Conservation (phyloP, 179 eudicot species). For the Silene coronaria region DNA sequence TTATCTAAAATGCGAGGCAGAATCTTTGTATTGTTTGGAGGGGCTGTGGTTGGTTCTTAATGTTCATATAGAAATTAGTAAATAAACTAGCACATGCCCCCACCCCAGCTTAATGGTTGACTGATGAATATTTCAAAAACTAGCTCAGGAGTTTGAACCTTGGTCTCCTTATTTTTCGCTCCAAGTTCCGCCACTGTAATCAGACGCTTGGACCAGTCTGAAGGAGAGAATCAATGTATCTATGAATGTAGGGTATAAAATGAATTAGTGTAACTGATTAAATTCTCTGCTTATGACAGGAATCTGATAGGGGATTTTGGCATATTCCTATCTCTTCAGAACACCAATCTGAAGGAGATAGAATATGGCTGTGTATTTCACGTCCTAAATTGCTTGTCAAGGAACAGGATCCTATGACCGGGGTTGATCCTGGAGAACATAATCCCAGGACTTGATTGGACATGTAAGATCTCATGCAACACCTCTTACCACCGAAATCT, state of each 20-base stretch:
- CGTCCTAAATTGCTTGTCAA: conserved; percentile 39
- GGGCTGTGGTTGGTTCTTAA: too few relatives aligned
- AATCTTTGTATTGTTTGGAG: too few relatives aligned
- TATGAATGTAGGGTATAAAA: background rate
- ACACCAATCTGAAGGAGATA: conserved; percentile 54
- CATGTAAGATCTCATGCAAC: conserved; percentile 4
- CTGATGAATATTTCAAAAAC: too few relatives aligned
- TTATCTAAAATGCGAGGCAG: too few relatives aligned
- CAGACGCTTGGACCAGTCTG: background rate
- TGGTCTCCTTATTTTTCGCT: too few relatives aligned
- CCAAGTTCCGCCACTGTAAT: too few relatives aligned
- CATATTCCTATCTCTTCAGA: conserved; percentile 75
- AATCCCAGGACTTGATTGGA: conserved; percentile 18
- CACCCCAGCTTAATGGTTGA: too few relatives aligned
- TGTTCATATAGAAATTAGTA: too few relatives aligned
- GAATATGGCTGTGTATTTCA: conserved; percentile 69
- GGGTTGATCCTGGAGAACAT: conserved; percentile 30
- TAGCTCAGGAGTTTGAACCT: too few relatives aligned
- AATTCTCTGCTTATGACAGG: conserved; percentile 36
- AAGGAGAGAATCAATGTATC: background rate
- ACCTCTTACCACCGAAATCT: background rate
- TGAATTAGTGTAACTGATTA: background rate
- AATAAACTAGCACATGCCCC: too few relatives aligned
- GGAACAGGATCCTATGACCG: conserved; percentile 18
- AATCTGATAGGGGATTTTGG: conserved; percentile 82